Percentiles rank a stretch among this genome's conserved stretches.
These are phyloP conservation scores for Tricharina praecox DNA, from an alignment of 495 filamentous ascomycete species.

Conservation along the genomic window DNA sequence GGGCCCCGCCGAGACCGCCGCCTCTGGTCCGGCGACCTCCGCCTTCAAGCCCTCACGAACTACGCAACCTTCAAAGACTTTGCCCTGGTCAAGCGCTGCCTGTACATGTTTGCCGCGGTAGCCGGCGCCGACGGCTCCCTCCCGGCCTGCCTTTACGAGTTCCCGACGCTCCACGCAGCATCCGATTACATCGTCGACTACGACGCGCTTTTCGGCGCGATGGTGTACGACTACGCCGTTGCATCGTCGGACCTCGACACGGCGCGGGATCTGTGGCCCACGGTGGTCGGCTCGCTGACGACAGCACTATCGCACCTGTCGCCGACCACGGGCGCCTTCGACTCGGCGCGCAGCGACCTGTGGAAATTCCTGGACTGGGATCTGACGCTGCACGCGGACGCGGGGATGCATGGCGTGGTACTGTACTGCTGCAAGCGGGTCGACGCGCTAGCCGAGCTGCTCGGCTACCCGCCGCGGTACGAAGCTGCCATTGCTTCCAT, in stretches of 20 bases:
- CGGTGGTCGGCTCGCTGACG: conserved; percentile 16
- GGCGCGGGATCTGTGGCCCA: conserved; percentile 19
- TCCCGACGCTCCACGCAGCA: conserved; percentile 12
- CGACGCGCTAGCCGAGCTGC: conserved; percentile 15
- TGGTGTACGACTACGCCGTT: conserved; percentile 20
- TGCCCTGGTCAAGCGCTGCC: conserved; percentile 20
- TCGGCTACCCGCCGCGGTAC: conserved; percentile 13
- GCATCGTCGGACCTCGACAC: conserved; percentile 21
- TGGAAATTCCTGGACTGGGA: conserved; percentile 27
- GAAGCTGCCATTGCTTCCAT: conserved; percentile 6
- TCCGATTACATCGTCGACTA: conserved; percentile 27
- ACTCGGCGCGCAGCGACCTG: conserved; percentile 1
- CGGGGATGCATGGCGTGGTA: conserved; percentile 22
- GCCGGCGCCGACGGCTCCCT: conserved; percentile 20
- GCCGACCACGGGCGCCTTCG: background rate
- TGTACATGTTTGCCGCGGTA: conserved; percentile 26
- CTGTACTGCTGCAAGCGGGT: conserved; percentile 19
- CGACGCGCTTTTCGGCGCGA: conserved; percentile 24
- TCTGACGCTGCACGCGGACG: conserved; percentile 13
- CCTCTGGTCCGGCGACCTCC: conserved; percentile 23
- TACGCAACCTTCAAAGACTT: conserved; percentile 26
- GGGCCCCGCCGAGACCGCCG: conserved; percentile 24
- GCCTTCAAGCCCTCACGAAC: conserved; percentile 25
- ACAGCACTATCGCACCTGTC: background rate
- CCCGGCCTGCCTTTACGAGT: conserved; percentile 23